These are phyloP conservation scores for Kregervanrija delftensis DNA, from an alignment of 805 yeast species.

Conservation along the genomic window DNA sequence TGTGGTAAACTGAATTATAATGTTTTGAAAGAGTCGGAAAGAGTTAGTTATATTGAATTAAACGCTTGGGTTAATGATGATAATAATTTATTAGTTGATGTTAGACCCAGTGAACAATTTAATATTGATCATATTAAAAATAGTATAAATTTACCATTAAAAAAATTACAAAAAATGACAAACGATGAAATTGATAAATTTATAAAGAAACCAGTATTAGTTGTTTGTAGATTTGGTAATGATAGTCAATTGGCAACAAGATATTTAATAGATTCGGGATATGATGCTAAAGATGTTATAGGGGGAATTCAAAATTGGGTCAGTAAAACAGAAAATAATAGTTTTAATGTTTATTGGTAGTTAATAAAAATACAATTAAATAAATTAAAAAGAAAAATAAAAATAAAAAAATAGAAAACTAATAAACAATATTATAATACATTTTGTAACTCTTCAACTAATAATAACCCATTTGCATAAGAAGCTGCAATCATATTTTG, in stretches of 20 bases:
- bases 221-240: slow-evolving; percentile 83
- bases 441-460: slow-evolving; percentile 19
- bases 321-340: slow-evolving; percentile 5
- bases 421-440: neutral
- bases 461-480: slow-evolving; percentile 26
- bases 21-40: slow-evolving; percentile 36
- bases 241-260: slow-evolving; percentile 79
- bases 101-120: slow-evolving; percentile 74
- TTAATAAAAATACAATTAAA: slow-evolving; percentile 30
- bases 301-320: slow-evolving; percentile 56
- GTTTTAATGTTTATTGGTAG: slow-evolving; percentile 19
- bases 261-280: slow-evolving; percentile 43
- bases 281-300: slow-evolving; percentile 54
- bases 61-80: slow-evolving; percentile 6
- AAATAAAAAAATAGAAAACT: slow-evolving; percentile 37
- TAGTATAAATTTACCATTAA: slow-evolving; percentile 60
- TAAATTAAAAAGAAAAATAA: slow-evolving; percentile 20
- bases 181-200: slow-evolving; percentile 6
- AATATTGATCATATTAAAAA: slow-evolving; percentile 54
- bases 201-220: slow-evolving; percentile 31
- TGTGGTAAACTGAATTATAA: slow-evolving; percentile 58
- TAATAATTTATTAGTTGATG: slow-evolving; percentile 49
- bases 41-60: slow-evolving; percentile 40
- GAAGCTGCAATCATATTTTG: slow-evolving; percentile 10
- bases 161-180: slow-evolving; percentile 32